Percentiles rank a stretch among this genome's conserved stretches.
phyloP scores from a whole-genome alignment of 768 basidiomycete genomes.

The Podaxis sp. region DNA sequence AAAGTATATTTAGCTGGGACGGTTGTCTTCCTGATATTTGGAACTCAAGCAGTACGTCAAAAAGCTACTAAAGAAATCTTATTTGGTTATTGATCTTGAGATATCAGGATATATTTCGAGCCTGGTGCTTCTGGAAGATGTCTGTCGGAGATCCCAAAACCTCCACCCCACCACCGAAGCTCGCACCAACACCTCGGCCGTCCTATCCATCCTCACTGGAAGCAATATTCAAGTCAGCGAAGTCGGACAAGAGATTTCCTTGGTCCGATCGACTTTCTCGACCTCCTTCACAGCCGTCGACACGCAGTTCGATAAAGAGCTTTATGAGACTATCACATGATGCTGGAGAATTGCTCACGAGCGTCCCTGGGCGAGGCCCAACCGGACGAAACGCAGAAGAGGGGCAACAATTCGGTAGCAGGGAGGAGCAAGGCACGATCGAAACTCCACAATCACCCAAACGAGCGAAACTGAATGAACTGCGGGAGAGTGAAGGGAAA shows the following conservation, averaged over 20 bases:
- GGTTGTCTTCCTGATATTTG: slow-evolving; percentile 32
- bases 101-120: slow-evolving; percentile 26
- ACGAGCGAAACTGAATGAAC: background rate
- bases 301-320: background rate
- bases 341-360: background rate
- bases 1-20: slow-evolving; percentile 24
- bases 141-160: background rate
- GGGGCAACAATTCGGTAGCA: background rate
- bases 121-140: slow-evolving; percentile 29
- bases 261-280: background rate
- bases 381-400: background rate
- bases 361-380: background rate
- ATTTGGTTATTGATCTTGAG: background rate
- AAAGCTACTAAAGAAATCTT: background rate
- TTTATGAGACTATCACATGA: slow-evolving; percentile 1
- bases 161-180: background rate
- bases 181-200: background rate
- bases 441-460: background rate
- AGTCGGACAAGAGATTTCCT: background rate
- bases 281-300: background rate
- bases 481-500: background rate
- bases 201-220: background rate
- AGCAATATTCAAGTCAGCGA: background rate
- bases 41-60: slow-evolving; percentile 27
- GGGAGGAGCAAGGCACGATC: no score